These are phyloP conservation scores for Solanum corneliomulleri DNA, from an alignment of 257 asterid genomes.

Conservation along the genomic window DNA sequence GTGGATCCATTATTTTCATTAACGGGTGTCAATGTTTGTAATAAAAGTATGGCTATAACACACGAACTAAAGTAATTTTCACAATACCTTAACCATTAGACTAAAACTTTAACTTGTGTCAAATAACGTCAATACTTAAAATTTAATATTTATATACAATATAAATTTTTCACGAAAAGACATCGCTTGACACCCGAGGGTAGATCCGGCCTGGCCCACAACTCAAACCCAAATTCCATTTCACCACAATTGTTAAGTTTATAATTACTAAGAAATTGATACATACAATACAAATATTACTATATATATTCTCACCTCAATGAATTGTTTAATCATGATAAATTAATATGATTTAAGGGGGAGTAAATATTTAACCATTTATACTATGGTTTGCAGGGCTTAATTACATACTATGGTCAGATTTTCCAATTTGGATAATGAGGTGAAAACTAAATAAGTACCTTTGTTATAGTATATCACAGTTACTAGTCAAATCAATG, in stretches of 20 bases:
- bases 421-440: not conserved
- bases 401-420: not conserved
- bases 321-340: not conserved
- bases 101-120: no score
- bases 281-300: not conserved
- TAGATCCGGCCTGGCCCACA: not conserved
- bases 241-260: not conserved
- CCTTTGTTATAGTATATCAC: not conserved
- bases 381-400: not conserved
- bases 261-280: not conserved
- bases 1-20: no score
- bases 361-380: not conserved
- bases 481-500: not conserved
- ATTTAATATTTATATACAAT: no score
- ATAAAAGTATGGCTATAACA: no score
- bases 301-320: not conserved
- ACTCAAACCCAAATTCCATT: not conserved
- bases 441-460: not conserved
- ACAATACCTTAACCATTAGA: no score
- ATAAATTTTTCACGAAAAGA: no score
- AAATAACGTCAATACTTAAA: no score
- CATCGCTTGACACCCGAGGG: not conserved
- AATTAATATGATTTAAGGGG: not conserved
- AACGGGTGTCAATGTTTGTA: no score
- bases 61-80: no score